Base-by-base conservation (phyloP, 2,329 filamentous ascomycete genomes). In the Cladosporium sp. region DNA sequence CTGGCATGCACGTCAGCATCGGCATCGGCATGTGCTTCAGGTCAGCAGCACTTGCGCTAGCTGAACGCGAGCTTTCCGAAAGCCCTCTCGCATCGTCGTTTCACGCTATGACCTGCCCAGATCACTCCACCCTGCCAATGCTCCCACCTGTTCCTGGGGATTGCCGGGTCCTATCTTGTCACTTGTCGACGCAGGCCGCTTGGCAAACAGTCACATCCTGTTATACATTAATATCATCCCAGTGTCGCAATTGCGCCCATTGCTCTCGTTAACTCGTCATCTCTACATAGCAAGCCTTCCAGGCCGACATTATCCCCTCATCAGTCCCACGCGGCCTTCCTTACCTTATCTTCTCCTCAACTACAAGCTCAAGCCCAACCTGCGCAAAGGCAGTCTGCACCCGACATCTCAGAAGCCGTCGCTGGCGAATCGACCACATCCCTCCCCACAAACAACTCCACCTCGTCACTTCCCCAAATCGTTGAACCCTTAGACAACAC, bases 301-400 rank as follows among this genome's bases (percentile, higher is more conserved):
- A 50, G 60, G 32, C 74, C 74, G 32, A 58, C 58, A 22, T 67
- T 78, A 58, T 76, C 77, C 60, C 73, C 77, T 55, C 77, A 77
- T 61, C 70, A 75, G 36, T 79, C 77, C n/a, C 78, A 80, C 65
- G 64, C 72, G 45, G 78, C 77, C 57, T 77, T 76, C 62, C 65
- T 80, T 56, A 80, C 78, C 8, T 69, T 78, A 25, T 80, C 78
- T 17, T 79, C 78, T 40, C 78, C 78, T 45, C 70, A 78, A 48
- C 63, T 73, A 48, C 67, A 67, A 58, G 62, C 66, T 19, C 67
- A 67, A 58, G 62, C 66, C 19, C 65, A 68, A 39, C 60, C 67
- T 45, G 57, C 34, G 15, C 47, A 50, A 50, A 6, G 32, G 17
- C 61, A 55, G 62, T 68, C 64, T 62, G 64, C 60, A 55, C 62